Conservation (phyloP, 1,284 basidiomycete genomes). For the Bondarzewia mesenterica region DNA sequence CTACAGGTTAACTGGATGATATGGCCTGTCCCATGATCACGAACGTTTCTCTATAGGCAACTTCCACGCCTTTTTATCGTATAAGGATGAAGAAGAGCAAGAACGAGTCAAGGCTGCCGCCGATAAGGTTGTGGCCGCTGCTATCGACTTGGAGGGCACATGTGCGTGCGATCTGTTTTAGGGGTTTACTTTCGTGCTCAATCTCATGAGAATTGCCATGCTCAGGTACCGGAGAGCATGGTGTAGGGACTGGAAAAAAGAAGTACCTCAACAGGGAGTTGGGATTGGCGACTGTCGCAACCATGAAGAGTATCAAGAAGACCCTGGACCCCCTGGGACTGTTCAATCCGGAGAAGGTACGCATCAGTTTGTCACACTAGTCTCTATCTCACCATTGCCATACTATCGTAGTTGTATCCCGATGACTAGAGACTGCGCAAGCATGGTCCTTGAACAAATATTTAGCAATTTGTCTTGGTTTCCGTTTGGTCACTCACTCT, state of each 20-base stretch:
- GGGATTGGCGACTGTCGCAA: slow-evolving; percentile 70
- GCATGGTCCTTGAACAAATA: too few species aligned
- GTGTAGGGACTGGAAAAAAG: slow-evolving; percentile 79
- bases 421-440: too few species aligned
- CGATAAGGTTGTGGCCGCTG: slow-evolving; percentile 61
- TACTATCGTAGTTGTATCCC: too few species aligned
- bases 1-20: too few species aligned
- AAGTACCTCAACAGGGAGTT: slow-evolving; percentile 71
- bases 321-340: slow-evolving; percentile 70
- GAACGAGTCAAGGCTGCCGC: slow-evolving; percentile 42
- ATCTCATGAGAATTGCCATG: not conserved
- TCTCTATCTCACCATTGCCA: too few species aligned
- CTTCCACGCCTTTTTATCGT: slow-evolving; percentile 51
- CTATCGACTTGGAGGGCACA: slow-evolving; percentile 70
- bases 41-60: slow-evolving; percentile 35
- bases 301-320: slow-evolving; percentile 80
- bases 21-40: too few species aligned
- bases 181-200: not conserved
- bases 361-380: too few species aligned
- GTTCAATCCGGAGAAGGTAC: slow-evolving; percentile 82
- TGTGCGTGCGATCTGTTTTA: slow-evolving; percentile 38
- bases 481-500: too few species aligned
- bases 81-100: slow-evolving; percentile 54
- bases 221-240: slow-evolving; percentile 76
- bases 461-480: too few species aligned